These are phyloP conservation scores for Beauveria varroae DNA, from an alignment of 2,329 filamentous ascomycete genomes.

Conservation along the genomic window DNA sequence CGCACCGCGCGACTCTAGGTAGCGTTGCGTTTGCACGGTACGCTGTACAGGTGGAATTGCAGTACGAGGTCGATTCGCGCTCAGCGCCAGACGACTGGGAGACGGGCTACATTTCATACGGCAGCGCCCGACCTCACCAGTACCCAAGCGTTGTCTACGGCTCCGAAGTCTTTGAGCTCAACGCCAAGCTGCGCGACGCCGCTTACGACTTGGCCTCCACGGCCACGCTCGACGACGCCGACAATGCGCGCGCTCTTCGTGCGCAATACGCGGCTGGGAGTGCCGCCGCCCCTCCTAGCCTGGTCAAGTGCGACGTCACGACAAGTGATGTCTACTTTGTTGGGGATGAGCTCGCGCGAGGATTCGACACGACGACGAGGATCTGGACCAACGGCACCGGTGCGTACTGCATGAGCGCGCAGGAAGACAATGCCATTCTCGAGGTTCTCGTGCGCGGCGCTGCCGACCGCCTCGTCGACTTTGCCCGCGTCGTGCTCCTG, in stretches of 20 bases:
- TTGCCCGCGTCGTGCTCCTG: constrained; percentile 59
- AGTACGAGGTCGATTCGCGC: constrained; percentile 67
- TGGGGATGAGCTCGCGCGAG: constrained; percentile 50
- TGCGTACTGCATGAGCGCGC: constrained; percentile 62
- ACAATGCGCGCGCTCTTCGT: constrained; percentile 37
- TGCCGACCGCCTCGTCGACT: constrained; percentile 52
- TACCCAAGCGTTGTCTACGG: constrained; percentile 57
- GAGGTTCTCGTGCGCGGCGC: constrained; percentile 57
- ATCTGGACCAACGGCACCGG: constrained; percentile 62
- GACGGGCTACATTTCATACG: constrained; percentile 63
- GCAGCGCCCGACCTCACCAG: constrained; percentile 43
- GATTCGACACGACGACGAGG: constrained; percentile 57
- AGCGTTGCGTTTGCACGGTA: constrained; percentile 62
- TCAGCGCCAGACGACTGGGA: constrained; percentile 58
- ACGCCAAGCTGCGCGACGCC: constrained; percentile 45
- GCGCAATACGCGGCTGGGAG: constrained; percentile 36
- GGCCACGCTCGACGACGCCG: constrained; percentile 40
- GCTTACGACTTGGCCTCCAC: constrained; percentile 43
- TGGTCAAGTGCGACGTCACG: constrained; percentile 59
- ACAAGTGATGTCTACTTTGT: constrained; percentile 69
- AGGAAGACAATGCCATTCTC: constrained; percentile 65
- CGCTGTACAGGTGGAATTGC: constrained; percentile 65
- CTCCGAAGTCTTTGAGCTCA: constrained; percentile 63
- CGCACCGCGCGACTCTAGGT: constrained; percentile 56
- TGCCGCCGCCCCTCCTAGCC: constrained; percentile 36